Evolutionary conservation across 2,329 filamentous ascomycete species (phyloP).

Genomic region (Calonectria ilicicola): DNA sequence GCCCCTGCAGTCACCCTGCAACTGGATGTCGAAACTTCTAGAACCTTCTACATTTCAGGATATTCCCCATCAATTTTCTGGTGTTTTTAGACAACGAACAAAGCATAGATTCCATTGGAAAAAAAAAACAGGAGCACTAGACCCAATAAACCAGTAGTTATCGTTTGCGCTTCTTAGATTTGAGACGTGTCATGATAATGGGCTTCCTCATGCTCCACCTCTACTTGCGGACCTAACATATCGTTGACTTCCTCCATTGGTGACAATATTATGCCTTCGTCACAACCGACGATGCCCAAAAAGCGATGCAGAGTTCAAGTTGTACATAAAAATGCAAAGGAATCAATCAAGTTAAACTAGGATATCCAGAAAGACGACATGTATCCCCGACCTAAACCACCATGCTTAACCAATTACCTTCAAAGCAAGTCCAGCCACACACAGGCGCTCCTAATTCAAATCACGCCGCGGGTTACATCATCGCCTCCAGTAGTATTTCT

Average conservation of each 20-base stretch:
- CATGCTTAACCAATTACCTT: neutral
- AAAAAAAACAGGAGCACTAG: too few species aligned
- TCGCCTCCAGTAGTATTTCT: neutral
- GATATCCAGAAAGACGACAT: neutral
- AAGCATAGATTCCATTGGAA: too few species aligned
- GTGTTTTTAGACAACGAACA: neutral
- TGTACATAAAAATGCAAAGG: neutral
- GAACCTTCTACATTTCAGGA: conserved; percentile 36
- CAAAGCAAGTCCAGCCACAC: neutral
- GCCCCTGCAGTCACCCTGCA: conserved; percentile 29
- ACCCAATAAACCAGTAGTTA: too few species aligned
- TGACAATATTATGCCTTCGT: neutral
- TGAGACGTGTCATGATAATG: too few species aligned
- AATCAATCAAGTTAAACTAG: neutral
- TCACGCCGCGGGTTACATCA: neutral
- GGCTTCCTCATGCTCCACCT: neutral
- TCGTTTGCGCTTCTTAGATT: neutral
- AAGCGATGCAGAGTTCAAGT: neutral
- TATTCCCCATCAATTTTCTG: neutral
- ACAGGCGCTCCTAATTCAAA: neutral
- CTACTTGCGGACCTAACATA: neutral
- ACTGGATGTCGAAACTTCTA: conserved; percentile 40
- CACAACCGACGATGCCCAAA: neutral
- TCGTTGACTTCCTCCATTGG: too few species aligned
- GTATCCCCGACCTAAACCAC: neutral